phyloP scores from a whole-genome alignment of 176 grass and related monocot species.

The Aegilops sharonensis region DNA sequence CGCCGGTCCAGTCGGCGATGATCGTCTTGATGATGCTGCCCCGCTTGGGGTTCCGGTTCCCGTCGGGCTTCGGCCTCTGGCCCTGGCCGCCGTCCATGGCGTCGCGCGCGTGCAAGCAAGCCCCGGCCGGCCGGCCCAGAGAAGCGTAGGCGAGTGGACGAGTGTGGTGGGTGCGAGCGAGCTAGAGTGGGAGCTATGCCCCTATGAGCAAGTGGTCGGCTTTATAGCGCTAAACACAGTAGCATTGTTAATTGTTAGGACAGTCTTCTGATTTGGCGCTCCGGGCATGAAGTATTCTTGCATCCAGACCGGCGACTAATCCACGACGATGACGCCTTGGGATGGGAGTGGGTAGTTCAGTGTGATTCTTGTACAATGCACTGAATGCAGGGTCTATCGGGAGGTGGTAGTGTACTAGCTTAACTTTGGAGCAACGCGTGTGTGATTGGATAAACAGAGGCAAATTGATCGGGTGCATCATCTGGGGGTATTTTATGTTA shows the following conservation, averaged over 20 bases:
- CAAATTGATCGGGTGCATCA: neutral
- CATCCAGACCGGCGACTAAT: neutral
- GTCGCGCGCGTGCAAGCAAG: neutral
- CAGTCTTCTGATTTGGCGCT: neutral
- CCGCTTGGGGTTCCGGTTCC: constrained; percentile 26
- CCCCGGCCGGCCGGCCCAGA: neutral
- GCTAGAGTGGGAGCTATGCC: neutral
- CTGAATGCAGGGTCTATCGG: neutral
- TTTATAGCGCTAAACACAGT: neutral
- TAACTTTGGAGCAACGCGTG: neutral
- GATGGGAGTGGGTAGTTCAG: neutral
- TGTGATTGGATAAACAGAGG: neutral
- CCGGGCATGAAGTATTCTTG: neutral
- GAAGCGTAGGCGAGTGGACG: neutral
- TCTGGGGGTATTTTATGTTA: neutral
- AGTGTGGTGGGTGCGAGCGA: neutral
- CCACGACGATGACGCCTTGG: neutral
- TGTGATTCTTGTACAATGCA: neutral
- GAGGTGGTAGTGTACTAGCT: neutral
- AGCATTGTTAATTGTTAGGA: neutral
- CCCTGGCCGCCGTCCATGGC: constrained; percentile 26
- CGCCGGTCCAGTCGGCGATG: neutral
- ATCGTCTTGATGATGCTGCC: constrained; percentile 31
- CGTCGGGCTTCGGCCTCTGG: constrained; percentile 13
- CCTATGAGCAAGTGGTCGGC: neutral